A percentile compares a stretch with the other conserved stretches of the same genome.
Conservation (phyloP, 2,329 filamentous ascomycete genomes). For the Ophiosphaerella korrae region DNA sequence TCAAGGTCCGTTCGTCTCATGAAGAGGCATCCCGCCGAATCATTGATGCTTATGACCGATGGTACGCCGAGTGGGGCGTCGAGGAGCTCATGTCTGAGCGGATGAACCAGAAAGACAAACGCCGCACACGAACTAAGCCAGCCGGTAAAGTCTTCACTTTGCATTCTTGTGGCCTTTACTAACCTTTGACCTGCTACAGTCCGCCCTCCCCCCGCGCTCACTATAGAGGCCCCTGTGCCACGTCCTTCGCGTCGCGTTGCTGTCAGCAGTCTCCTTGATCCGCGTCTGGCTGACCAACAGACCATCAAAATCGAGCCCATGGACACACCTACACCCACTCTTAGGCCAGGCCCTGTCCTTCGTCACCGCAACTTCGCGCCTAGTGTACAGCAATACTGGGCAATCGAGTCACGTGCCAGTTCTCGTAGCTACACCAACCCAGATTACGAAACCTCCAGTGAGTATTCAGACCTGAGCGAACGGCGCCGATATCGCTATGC, state of each 20-base stretch:
- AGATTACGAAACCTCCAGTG: conserved; percentile 46
- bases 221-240: conserved; percentile 32
- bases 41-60: conserved; percentile 73
- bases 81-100: conserved; percentile 76
- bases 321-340: conserved; percentile 34
- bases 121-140: conserved; percentile 54
- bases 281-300: conserved; percentile 44
- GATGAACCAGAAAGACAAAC: conserved; percentile 75
- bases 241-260: conserved; percentile 32
- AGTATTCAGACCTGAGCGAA: conserved; percentile 44
- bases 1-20: conserved; percentile 72
- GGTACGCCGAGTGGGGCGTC: conserved; percentile 76
- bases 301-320: conserved; percentile 43
- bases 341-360: conserved; percentile 33
- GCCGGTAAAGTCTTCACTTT: conserved; percentile 30
- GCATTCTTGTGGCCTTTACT: conserved; percentile 17
- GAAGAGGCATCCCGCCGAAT: conserved; percentile 68
- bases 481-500: conserved; percentile 29
- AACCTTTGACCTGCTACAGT: conserved; percentile 26
- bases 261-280: conserved; percentile 38
- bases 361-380: conserved; percentile 42
- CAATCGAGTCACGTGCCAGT: conserved; percentile 40
- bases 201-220: conserved; percentile 25
- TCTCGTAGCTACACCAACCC: conserved; percentile 45
- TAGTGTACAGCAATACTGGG: conserved; percentile 48